Conservation (phyloP, 1,139 yeast species). For the Debaryomyces subglobosus region DNA sequence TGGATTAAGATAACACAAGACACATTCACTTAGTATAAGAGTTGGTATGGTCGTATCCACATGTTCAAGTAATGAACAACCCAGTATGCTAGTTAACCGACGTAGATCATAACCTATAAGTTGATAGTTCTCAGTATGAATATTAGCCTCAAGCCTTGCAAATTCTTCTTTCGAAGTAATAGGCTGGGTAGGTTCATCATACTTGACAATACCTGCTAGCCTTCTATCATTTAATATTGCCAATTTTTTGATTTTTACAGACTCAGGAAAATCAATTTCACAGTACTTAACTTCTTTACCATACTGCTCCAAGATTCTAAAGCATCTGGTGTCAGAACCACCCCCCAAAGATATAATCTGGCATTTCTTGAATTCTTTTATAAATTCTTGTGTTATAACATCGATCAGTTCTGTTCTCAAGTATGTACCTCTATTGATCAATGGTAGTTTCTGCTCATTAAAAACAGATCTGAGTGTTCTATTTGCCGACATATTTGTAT, state of each 20-base stretch:
- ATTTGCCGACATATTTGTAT: constrained; percentile 41
- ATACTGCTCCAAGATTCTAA: constrained; percentile 41
- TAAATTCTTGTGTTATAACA: constrained; percentile 51
- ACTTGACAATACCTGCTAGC: constrained; percentile 24
- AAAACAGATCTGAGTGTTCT: constrained; percentile 46
- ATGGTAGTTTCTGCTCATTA: constrained; percentile 62
- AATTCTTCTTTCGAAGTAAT: constrained; percentile 29
- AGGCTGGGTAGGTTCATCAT: constrained; percentile 14
- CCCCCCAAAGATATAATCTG: constrained; percentile 88
- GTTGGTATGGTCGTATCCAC: constrained; percentile 58
- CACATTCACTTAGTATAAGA: constrained; percentile 82
- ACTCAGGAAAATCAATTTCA: constrained; percentile 77
- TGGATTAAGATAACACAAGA: constrained; percentile 77
- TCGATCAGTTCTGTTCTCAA: constrained; percentile 71
- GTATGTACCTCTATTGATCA: constrained; percentile 83
- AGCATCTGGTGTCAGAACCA: constrained; percentile 91
- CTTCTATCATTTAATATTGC: constrained; percentile 43
- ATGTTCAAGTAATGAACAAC: constrained; percentile 7
- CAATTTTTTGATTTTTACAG: constrained; percentile 61
- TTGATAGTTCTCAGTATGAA: constrained; percentile 53
- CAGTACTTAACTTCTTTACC: constrained; percentile 46
- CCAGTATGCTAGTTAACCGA: constrained; percentile 14
- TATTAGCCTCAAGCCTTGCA: constrained; percentile 23
- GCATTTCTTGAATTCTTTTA: constrained; percentile 34
- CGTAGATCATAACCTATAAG: constrained; percentile 62